Percentiles rank a stretch among this genome's conserved stretches.
Evolutionary conservation across 1,139 yeast genomes (phyloP).

Genomic region (Pichia sp.): DNA sequence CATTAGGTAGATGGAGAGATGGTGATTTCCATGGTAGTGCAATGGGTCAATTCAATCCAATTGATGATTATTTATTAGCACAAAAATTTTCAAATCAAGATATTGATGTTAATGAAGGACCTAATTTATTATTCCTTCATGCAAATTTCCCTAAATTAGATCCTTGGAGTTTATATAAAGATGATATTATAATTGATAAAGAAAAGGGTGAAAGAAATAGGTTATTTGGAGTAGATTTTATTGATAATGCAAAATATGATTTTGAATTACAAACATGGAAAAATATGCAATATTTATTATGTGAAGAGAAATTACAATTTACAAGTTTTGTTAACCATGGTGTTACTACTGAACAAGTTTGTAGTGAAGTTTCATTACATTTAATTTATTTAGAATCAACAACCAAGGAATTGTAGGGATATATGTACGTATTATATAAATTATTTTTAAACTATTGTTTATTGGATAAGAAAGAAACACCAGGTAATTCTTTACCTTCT

Average conservation of each 20-base stretch:
- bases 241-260: constrained; percentile 47
- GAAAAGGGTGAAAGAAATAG: constrained; percentile 20
- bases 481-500: constrained; percentile 97
- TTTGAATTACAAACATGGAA: constrained; percentile 59
- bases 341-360: constrained; percentile 28
- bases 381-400: constrained; percentile 36
- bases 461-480: constrained; percentile 48
- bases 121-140: constrained; percentile 23
- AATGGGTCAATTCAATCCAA: constrained; percentile 70
- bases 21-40: constrained; percentile 42
- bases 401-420: no score
- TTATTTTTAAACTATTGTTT: no score
- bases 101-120: constrained; percentile 18
- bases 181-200: constrained; percentile 15
- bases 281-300: constrained; percentile 50
- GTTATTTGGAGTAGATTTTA: constrained; percentile 39
- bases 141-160: constrained; percentile 28
- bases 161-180: constrained; percentile 24
- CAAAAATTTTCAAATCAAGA: constrained; percentile 18
- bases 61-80: constrained; percentile 43
- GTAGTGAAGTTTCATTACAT: constrained; percentile 45
- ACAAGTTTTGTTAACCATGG: constrained; percentile 41
- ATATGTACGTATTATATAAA: no score
- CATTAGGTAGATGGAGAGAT: constrained; percentile 32
- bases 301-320: constrained; percentile 46